Base-by-base conservation (phyloP, 2,329 filamentous ascomycete genomes). In the Paraphaeosphaeria sporulosa region DNA sequence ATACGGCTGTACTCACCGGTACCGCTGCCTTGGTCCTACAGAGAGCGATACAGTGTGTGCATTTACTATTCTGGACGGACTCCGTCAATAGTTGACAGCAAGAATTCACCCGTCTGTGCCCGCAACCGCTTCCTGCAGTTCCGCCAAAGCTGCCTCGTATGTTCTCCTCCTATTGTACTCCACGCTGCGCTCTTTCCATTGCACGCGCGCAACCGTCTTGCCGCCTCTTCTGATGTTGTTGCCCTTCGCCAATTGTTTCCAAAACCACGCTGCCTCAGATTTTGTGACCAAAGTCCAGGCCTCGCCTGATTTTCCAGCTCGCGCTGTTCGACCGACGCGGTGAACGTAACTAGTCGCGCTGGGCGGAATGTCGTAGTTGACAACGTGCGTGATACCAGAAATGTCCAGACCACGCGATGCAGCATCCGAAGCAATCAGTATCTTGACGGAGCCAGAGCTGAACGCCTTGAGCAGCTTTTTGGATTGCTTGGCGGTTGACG, bases 331-430 rank as follows among this genome's bases (percentile, higher is more conserved):
- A 40, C 95, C 94, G 1, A 97, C 93, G 43, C 95, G 90, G 76
- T 98, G 95, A 4, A 98, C 89, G 70, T 98, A 98, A 25, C 89
- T 90, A 6, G 90, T 90, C 36, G 93, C 82, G 71, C 90, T 94
- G 4, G 88, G 85, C 0, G 94, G 94, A 54, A 97, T 85, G 75
- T 97, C 94, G 81, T 98, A 98, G 80, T 97, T 97, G 78, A 98
- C 83, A 49, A 98, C 93, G 72, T 96, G 91, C 38, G 89, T 88
- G 49, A 98, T 85, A 49, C 87, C 85, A 0, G 88, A 87, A 13
- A 97, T 84, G 76, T 98, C 94, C 27, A 98, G 88, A 70, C 94
- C 95, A 64, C 94, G 91, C 2, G 93, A 92, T 0, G 95, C 92
- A n/a, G 96, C 90, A 75, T 98, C 94, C 0, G 95, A 96, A 0